Percentiles rank a stretch among this genome's conserved stretches.
These are phyloP conservation scores for Hypoxylon fragiforme DNA, from an alignment of 495 filamentous ascomycete species.

Conservation along the genomic window DNA sequence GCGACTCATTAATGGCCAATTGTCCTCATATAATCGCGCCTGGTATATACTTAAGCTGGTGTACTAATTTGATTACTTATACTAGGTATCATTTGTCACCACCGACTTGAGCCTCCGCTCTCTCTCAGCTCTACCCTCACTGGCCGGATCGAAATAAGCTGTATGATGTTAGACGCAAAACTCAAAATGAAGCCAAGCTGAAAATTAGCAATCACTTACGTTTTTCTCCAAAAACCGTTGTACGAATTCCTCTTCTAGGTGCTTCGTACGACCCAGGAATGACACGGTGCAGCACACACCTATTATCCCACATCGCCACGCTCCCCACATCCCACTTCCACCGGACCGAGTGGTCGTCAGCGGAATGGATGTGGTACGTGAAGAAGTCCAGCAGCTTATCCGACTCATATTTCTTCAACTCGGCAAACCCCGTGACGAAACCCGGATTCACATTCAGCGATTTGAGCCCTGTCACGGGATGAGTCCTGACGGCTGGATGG, in stretches of 20 bases:
- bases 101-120: conserved; percentile 19
- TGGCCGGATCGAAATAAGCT: conserved; percentile 54
- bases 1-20: too few relatives aligned
- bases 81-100: conserved; percentile 10
- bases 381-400: conserved; percentile 58
- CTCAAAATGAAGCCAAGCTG: not conserved
- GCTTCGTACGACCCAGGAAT: conserved; percentile 56
- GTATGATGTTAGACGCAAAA: conserved; percentile 1
- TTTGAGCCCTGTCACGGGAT: conserved; percentile 58
- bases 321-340: conserved; percentile 61
- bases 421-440: conserved; percentile 56
- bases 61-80: conserved; percentile 13
- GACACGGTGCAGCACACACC: conserved; percentile 53
- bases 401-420: conserved; percentile 58
- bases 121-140: conserved; percentile 50
- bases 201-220: conserved; percentile 41
- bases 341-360: conserved; percentile 56
- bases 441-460: conserved; percentile 55
- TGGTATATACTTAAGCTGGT: conserved; percentile 13
- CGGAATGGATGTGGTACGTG: conserved; percentile 54
- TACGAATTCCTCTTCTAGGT: conserved; percentile 51
- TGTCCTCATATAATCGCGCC: too few relatives aligned
- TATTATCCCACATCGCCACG: conserved; percentile 61
- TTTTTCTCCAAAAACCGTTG: conserved; percentile 59
- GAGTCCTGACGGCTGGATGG: conserved; percentile 58